Evolutionary conservation across 129 eudicot species (phyloP), one percentile per base, ranked within the genome.

Genomic region (Lactuca saligna): DNA sequence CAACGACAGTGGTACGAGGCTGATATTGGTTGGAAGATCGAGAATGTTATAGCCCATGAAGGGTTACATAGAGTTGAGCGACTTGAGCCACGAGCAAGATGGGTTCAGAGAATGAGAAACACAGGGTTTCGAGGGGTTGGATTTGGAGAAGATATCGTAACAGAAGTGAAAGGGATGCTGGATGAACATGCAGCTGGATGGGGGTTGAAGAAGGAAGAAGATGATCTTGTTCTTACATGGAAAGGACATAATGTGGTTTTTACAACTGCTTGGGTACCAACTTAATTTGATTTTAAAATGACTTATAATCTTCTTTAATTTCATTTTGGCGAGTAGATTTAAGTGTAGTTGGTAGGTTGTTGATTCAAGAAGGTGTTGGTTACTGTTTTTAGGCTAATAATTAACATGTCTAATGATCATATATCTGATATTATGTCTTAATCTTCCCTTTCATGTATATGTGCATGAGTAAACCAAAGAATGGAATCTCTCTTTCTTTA

Each of bases 131-230:
- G 83, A 1, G 89, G 84, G 34, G 80, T 85, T 4, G 82, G 62
- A 39, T 83, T 90, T 4, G 82, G 88, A 9, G 99, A 87, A 42
- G 99, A 89, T 13, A 85, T 81, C 7, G 69, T 85, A 62, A 11
- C 57, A 12, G 97, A 89, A 56, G 97, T 94, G 80, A 94, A 87
- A 61, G 82, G 74, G 41, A 87, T 94, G 97, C 72, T 94, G 9
- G 94, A 94, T 70, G 96, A 94, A 65, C 97, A 94, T 80, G 93
- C 96, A 29, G 95, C 87, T 33, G 99, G 99, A 29, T 94, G 99
- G 99, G 99, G 99, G 35, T 57, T 88, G 37, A 94, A 94, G 90
- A 94, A 79, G 82, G 99, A 94, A 71, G 97, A 93, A 35, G 93
- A 90, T 41, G 87, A 94, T 80, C 82, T 87, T 78, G 90, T 94